Evolutionary conservation across 106 monocot genomes (phyloP).

Genomic region (Dactylorhiza incarnata): DNA sequence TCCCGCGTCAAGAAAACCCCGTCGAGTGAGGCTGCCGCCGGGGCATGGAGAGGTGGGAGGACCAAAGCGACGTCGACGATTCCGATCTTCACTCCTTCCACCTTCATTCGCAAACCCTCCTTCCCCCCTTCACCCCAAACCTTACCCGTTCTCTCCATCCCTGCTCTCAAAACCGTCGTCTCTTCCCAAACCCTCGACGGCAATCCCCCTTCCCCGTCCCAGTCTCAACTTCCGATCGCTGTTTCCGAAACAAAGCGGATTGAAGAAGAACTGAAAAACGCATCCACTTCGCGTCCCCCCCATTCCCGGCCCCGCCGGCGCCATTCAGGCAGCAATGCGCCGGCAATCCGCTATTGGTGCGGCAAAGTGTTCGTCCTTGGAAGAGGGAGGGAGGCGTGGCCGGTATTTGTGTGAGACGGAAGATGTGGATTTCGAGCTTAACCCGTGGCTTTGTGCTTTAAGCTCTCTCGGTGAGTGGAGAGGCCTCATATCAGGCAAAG

Average conservation of each 20-base stretch:
- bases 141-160: not conserved
- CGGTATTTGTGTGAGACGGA: not conserved
- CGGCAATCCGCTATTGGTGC: constrained; percentile 15
- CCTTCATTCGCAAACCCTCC: constrained; percentile 1
- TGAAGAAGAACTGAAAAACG: not conserved
- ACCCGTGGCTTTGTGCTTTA: constrained; percentile 54
- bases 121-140: not conserved
- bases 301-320: constrained; percentile 72
- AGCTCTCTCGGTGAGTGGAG: constrained; percentile 34
- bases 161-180: constrained; percentile 23
- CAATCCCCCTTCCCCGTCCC: not conserved
- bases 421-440: constrained; percentile 42
- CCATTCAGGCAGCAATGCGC: constrained; percentile 49
- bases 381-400: not conserved
- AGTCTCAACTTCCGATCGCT: not conserved
- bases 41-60: constrained; percentile 32
- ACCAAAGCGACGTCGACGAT: constrained; percentile 54
- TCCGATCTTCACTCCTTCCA: constrained; percentile 35
- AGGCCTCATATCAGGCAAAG: constrained; percentile 4
- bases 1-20: not conserved
- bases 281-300: not conserved
- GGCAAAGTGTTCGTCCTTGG: not conserved
- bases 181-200: constrained; percentile 18
- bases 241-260: not conserved
- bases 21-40: not conserved